Base-by-base conservation (phyloP, 2,329 filamentous ascomycete species). In the Alternaria dauci region DNA sequence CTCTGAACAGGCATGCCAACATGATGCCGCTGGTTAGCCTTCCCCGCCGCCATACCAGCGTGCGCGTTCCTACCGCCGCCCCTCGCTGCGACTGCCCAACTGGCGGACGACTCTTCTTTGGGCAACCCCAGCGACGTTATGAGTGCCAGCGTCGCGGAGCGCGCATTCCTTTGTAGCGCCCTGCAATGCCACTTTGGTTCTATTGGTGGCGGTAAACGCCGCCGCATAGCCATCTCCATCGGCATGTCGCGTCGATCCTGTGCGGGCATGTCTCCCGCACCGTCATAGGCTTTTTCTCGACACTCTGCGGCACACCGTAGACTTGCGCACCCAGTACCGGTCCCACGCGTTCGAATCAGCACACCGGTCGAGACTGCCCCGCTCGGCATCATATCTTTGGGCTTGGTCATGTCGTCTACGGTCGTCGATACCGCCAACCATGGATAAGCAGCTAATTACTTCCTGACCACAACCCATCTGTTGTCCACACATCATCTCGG, bases 241-340 rank as follows among this genome's bases (percentile, higher is more conserved):
- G 46, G 39, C 32, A 25, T 34, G 32, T 32, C 28, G 26, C 32
- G 52, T 55, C 47, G 53, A 52, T 57, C 41, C 26, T 51, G 38
- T 23, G 26, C 53, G 53, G 47, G 20, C 46, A 57, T 44, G 36
- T 36, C 26, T 52, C 30, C 53, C 32, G 47, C 41, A 23, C 20
- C 58, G 32, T 47, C 47, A 23, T 56, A 39, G 32, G 43, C 46
- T 56, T 51, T 56, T 51, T 18, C 23, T 44, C 52, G 14, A 20
- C 44, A 12, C 51, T 36, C 36, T 28, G 30, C 38, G 57, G 46
- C 32, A 38, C 18, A 34, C 46, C 9, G 41, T 51, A 52, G n/a
- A 25, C 34, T 60, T 41, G 46, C 47, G 53, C 52, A 30, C 32
- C 32, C 12, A 36, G 32, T 16, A 14, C 41, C 53, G 32, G 12